phyloP scores from a whole-genome alignment of 176 grass and related monocot genomes.

The Canna indica region DNA sequence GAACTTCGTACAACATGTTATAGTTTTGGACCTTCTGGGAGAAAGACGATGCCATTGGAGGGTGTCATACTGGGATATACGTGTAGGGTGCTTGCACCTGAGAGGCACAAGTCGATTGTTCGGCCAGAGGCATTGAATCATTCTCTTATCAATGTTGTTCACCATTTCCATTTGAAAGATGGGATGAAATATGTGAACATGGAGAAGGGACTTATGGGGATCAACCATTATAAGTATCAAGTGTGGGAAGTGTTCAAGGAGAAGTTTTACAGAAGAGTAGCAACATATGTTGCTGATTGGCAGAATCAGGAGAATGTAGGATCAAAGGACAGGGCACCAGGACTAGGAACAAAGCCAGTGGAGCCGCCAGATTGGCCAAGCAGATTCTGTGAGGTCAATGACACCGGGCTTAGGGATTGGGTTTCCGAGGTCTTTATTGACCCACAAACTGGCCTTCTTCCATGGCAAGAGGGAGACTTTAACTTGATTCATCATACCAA shows the following conservation, averaged over 20 bases:
- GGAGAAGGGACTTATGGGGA: slow-evolving; percentile 62
- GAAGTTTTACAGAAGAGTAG: slow-evolving; percentile 74
- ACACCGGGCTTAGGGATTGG: slow-evolving; percentile 71
- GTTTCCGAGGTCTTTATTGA: slow-evolving; percentile 41
- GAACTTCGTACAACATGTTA: slow-evolving; percentile 81
- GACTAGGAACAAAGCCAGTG: slow-evolving; percentile 78
- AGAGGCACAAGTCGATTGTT: slow-evolving; percentile 89
- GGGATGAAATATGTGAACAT: slow-evolving; percentile 70
- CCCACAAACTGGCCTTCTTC: slow-evolving; percentile 48
- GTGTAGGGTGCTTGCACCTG: slow-evolving; percentile 54
- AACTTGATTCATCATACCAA: slow-evolving; percentile 12
- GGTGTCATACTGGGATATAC: slow-evolving; percentile 63
- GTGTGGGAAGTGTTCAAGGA: slow-evolving; percentile 99
- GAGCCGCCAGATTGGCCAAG: slow-evolving; percentile 73
- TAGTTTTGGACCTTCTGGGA: slow-evolving; percentile 88
- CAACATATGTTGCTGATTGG: slow-evolving; percentile 94
- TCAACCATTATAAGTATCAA: slow-evolving; percentile 99
- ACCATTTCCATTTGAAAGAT: slow-evolving; percentile 92
- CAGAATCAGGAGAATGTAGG: slow-evolving; percentile 84
- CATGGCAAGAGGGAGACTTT: slow-evolving; percentile 49
- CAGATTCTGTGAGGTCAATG: slow-evolving; percentile 87
- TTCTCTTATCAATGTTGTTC: slow-evolving; percentile 86
- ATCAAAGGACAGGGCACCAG: slow-evolving; percentile 84
- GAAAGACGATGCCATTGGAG: slow-evolving; percentile 48
- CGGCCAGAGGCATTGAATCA: slow-evolving; percentile 61